Evolutionary conservation across 441 rosid species (phyloP).

Genomic region (Theobroma grandiflorum): DNA sequence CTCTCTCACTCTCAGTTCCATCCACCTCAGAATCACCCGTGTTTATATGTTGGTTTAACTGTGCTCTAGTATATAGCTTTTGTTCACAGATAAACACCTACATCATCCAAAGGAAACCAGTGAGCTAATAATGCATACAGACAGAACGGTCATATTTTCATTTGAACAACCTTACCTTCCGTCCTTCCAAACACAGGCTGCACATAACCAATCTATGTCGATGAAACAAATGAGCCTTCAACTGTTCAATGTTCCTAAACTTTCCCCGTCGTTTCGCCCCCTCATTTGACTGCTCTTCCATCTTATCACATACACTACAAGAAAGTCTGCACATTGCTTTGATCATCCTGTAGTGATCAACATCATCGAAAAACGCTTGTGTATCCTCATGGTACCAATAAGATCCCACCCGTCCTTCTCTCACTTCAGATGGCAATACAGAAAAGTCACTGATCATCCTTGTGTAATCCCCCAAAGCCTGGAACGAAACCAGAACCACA

Average conservation of each 20-base stretch:
- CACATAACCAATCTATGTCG: conserved; percentile 85
- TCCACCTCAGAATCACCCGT: conserved; percentile 96
- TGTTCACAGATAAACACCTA: conserved; percentile 95
- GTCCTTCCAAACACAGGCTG: conserved; percentile 86
- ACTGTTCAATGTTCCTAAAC: conserved; percentile 85
- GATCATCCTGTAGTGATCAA: conserved; percentile 91
- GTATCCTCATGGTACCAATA: conserved; percentile 94
- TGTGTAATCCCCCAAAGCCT: conserved; percentile 96
- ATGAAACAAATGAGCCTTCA: conserved; percentile 93
- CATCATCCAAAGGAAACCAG: conserved; percentile 27
- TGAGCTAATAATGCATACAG: conserved; percentile 13
- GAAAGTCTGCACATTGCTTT: conserved; percentile 98
- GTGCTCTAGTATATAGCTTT: conserved; percentile 79
- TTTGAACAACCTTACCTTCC: conserved; percentile 68
- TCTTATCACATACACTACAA: conserved; percentile 79
- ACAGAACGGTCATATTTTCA: neutral
- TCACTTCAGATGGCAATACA: conserved; percentile 75
- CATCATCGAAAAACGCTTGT: conserved; percentile 84
- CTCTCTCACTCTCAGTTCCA: conserved; percentile 95
- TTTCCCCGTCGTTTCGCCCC: conserved; percentile 60
- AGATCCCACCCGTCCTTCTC: conserved; percentile 74
- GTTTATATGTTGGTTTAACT: conserved; percentile 78
- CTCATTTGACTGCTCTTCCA: conserved; percentile 67
- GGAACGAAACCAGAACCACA: conserved; percentile 25
- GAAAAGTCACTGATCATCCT: conserved; percentile 86